phyloP scores from a whole-genome alignment of 1,139 yeast genomes.

The Protomyces gravidus region DNA sequence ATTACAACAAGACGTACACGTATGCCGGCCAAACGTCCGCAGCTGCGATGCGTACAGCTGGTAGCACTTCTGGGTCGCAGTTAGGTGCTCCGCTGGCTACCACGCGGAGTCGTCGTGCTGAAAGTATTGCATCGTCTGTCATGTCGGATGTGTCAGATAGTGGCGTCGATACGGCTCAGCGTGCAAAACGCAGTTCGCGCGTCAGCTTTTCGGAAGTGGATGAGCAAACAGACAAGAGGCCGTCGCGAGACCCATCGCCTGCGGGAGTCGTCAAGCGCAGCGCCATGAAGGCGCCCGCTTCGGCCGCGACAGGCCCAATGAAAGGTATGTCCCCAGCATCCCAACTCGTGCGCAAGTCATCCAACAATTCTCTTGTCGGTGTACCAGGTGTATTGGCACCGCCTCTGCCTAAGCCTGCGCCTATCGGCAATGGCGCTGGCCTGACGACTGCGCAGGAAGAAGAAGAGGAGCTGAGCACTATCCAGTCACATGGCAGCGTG shows the following conservation, averaged over 20 bases:
- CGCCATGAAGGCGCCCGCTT: slow-evolving; percentile 9
- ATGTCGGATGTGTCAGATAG: slow-evolving; percentile 16
- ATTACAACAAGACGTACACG: slow-evolving; percentile 26
- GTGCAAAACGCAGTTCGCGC: slow-evolving; percentile 6
- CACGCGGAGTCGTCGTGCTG: slow-evolving; percentile 23
- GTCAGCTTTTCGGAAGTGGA: slow-evolving; percentile 25
- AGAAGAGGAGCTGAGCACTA: slow-evolving; percentile 19
- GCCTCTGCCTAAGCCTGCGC: neutral
- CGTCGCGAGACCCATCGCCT: slow-evolving; percentile 12
- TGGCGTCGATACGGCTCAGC: neutral
- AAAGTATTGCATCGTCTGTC: slow-evolving; percentile 11
- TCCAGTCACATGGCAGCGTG: slow-evolving; percentile 18
- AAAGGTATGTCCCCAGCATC: slow-evolving; percentile 3
- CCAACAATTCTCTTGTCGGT: slow-evolving; percentile 10
- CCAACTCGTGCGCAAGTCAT: slow-evolving; percentile 2
- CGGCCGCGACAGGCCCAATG: neutral
- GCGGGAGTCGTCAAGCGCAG: slow-evolving; percentile 9
- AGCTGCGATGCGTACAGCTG: slow-evolving; percentile 22
- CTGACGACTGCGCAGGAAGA: neutral
- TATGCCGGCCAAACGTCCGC: slow-evolving; percentile 25
- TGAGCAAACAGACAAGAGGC: slow-evolving; percentile 4
- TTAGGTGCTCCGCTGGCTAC: neutral
- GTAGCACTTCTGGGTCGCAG: slow-evolving; percentile 1
- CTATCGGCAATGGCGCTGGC: neutral
- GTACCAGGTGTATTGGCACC: neutral